Percentiles rank a stretch among this genome's conserved stretches.
phyloP scores from a whole-genome alignment of 192 early-diverging fungal genomes.

The Endogone sp. region DNA sequence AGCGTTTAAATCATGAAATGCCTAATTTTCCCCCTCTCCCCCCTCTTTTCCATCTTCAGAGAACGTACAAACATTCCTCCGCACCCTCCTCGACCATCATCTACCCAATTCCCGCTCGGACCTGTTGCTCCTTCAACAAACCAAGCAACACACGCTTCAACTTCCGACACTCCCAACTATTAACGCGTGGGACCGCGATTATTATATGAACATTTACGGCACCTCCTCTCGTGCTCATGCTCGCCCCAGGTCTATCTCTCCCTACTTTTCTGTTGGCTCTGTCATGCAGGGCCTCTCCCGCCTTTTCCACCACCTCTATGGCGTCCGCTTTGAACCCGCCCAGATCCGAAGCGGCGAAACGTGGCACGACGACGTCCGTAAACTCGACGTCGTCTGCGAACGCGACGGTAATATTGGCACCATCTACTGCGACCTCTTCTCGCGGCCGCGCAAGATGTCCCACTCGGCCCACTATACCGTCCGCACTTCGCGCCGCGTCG shows the following conservation, averaged over 20 bases:
- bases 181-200: constrained; percentile 84
- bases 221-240: constrained; percentile 32
- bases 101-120: constrained; percentile 50
- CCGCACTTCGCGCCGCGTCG: constrained; percentile 80
- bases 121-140: constrained; percentile 37
- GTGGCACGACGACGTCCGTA: constrained; percentile 90
- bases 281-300: constrained; percentile 83
- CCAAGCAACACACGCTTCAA: constrained; percentile 27
- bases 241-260: constrained; percentile 47
- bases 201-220: constrained; percentile 48
- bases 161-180: constrained; percentile 21
- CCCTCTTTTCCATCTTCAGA: constrained; percentile 38
- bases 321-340: constrained; percentile 75
- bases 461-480: constrained; percentile 97
- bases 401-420: constrained; percentile 81
- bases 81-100: constrained; percentile 59
- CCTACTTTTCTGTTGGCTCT: constrained; percentile 86
- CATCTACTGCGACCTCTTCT: constrained; percentile 93
- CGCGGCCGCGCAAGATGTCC: constrained; percentile 69
- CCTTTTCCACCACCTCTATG: constrained; percentile 85
- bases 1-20: too few species aligned
- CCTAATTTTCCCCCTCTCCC: too few species aligned
- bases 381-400: constrained; percentile 88
- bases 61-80: constrained; percentile 82
- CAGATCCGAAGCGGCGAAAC: constrained; percentile 70